These are phyloP conservation scores for Kodamaea kakaduensis DNA, from an alignment of 805 yeast species.

Conservation along the genomic window DNA sequence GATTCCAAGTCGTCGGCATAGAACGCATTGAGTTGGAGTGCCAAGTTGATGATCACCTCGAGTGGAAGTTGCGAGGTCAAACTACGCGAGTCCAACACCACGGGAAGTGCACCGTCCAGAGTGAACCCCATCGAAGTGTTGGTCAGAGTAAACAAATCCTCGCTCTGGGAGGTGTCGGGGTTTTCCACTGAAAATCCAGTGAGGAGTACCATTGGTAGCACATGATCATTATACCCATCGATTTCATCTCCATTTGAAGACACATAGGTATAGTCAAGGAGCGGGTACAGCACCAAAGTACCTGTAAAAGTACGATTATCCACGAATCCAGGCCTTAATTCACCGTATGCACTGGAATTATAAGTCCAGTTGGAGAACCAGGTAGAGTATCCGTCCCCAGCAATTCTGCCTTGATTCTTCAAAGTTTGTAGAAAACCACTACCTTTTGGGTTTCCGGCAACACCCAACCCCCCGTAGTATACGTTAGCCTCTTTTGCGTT, in stretches of 20 bases:
- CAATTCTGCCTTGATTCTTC: constrained; percentile 17
- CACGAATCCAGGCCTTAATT: constrained; percentile 56
- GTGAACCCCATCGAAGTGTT: constrained; percentile 2
- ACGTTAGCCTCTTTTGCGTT: constrained; percentile 21
- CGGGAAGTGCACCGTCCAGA: constrained; percentile 38
- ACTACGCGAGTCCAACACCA: constrained; percentile 55
- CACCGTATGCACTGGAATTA: constrained; percentile 20
- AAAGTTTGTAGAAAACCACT: constrained; percentile 28
- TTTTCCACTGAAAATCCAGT: constrained; percentile 24
- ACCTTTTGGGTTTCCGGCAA: constrained; percentile 26
- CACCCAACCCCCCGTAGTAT: constrained; percentile 33
- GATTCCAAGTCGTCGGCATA: constrained; percentile 43
- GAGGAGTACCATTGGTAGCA: constrained; percentile 30
- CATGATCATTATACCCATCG: constrained; percentile 11
- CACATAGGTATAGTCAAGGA: constrained; percentile 35
- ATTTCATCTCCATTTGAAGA: constrained; percentile 10
- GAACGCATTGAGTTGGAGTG: constrained; percentile 66
- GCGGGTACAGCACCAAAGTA: constrained; percentile 45
- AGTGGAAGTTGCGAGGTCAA: constrained; percentile 50
- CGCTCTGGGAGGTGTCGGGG: constrained; percentile 32
- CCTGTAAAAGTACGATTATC: constrained; percentile 46
- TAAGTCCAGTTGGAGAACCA: constrained; percentile 21
- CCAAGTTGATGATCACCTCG: constrained; percentile 53
- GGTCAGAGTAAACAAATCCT: constrained; percentile 21
- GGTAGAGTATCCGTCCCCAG: constrained; percentile 32